Base-by-base conservation (phyloP, 192 early-diverging fungal species). In the Entomortierella beljakovae region DNA sequence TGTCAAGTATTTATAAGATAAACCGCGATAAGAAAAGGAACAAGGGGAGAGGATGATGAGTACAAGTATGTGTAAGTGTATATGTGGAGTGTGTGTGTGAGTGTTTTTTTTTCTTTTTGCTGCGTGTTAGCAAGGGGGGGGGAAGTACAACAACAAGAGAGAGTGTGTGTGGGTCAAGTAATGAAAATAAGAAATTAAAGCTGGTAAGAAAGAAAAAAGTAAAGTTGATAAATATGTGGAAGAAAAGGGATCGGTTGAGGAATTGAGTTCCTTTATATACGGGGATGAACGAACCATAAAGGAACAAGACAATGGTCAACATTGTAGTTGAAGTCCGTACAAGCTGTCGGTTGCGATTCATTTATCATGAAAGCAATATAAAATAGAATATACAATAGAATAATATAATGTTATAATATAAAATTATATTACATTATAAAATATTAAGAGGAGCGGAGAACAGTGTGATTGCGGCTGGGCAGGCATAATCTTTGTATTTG, bases 181-280 rank as follows among this genome's bases (percentile, higher is more conserved):
- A 40, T 10, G 5, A 25, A 33, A n/a, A 42, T 46, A 18, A n/a
- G n/a, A n/a, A n/a, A n/a, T n/a, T 22, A 2, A 22, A 26, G 31
- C 5, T 10, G 7, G 38, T 50, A 15, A 9, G 16, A 53, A 37
- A 8, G 15, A 53, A 15, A 10, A 15, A 37, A 64, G 13, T 25
- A 53, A 37, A 33, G 16, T n/a, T n/a, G n/a, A n/a, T n/a, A n/a
- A n/a, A 33, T 16, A 28, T 40, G 25, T 31, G 42, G 22, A 18
- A 25, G 40, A 69, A 60, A 48, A 46, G 35, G 57, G 57, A 60
- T 51, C 67, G 32, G 34, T 35, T 31, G 57, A 57, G 46, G 42
- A 57, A 37, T 25, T 50, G 67, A 49, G 67, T 69, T 69, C 67
- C 67, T 32, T 69, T 69, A 52, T 69, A 69, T 69, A 69, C 57